These are phyloP conservation scores for Haberlea rhodopensis DNA, from an alignment of 257 asterid genomes.

Conservation along the genomic window DNA sequence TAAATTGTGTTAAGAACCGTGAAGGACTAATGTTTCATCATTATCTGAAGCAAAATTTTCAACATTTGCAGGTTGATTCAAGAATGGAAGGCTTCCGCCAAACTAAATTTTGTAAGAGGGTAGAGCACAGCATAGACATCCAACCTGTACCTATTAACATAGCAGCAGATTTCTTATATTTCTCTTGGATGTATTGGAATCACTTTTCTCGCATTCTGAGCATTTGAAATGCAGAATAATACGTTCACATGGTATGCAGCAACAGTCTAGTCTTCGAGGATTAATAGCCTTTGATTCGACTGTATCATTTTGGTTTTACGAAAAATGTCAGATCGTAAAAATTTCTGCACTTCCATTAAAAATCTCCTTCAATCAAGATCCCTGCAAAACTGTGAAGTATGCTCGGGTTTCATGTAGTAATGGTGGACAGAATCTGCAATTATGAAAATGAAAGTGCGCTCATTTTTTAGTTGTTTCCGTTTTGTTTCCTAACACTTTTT, in stretches of 20 bases:
- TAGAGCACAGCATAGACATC: conserved; percentile 24
- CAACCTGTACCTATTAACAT: conserved; percentile 34
- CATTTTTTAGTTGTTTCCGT: no score
- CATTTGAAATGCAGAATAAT: background rate
- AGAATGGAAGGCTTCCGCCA: conserved; percentile 28
- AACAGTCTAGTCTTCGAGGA: background rate
- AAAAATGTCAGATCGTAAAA: no score
- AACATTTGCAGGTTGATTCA: conserved; percentile 43
- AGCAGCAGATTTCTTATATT: conserved; percentile 24
- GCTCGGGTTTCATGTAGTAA: background rate
- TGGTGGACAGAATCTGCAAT: background rate
- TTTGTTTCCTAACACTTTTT: no score
- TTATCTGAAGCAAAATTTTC: background rate
- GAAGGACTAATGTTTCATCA: background rate
- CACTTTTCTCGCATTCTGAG: background rate
- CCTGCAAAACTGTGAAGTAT: background rate
- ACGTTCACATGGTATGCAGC: background rate
- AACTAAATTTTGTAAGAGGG: conserved; percentile 48
- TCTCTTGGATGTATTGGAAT: conserved; percentile 13
- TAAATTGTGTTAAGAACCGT: background rate
- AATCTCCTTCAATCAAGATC: background rate
- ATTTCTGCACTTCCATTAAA: background rate
- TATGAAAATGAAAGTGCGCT: no score
- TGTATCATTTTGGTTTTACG: background rate
- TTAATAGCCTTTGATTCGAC: background rate